phyloP scores from a whole-genome alignment of 805 yeast genomes.

The Sugiyamaella valdiviana region DNA sequence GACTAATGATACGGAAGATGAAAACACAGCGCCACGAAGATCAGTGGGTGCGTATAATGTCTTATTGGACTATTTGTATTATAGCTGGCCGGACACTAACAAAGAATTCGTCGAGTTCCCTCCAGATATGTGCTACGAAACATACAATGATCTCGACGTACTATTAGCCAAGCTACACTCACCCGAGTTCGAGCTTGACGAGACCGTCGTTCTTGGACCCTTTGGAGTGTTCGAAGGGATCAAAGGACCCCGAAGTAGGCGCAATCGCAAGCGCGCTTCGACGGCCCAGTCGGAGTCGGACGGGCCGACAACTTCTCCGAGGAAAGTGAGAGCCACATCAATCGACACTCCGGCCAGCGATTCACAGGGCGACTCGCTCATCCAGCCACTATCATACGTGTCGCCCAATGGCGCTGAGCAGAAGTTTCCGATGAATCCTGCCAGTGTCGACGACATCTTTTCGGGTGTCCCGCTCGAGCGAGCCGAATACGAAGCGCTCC shows the following conservation, averaged over 20 bases:
- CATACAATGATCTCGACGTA: conserved; percentile 78
- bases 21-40: conserved; percentile 55
- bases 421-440: too few species aligned
- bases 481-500: conserved; percentile 15
- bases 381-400: too few species aligned
- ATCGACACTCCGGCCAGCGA: neutral
- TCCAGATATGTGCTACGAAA: conserved; percentile 48
- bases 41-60: conserved; percentile 14
- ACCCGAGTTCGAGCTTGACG: conserved; percentile 37
- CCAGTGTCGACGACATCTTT: neutral
- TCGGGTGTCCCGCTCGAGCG: neutral
- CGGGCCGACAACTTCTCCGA: neutral
- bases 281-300: neutral
- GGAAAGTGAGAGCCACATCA: neutral
- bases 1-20: conserved; percentile 28
- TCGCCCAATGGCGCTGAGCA: too few species aligned
- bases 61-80: neutral
- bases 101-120: conserved; percentile 73
- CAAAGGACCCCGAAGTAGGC: conserved; percentile 7
- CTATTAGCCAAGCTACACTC: conserved; percentile 54
- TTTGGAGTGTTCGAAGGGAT: conserved; percentile 71
- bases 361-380: neutral
- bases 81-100: neutral
- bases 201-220: conserved; percentile 61
- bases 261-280: neutral